phyloP scores from a whole-genome alignment of 192 early-diverging fungal species.

The Backusella tarrabulga region DNA sequence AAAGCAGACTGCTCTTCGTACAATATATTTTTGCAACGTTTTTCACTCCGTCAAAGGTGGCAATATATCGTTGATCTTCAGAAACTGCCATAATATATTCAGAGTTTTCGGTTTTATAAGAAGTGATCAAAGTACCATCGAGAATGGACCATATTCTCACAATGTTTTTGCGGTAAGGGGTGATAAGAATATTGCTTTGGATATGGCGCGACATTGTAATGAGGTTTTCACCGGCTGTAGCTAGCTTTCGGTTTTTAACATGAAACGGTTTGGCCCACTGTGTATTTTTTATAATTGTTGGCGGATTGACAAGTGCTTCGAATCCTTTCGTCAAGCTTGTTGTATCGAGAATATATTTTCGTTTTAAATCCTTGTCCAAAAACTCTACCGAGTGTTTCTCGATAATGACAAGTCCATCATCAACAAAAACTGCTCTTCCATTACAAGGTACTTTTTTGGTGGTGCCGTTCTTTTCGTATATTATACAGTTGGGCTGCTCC shows the following conservation, averaged over 20 bases:
- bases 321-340: not conserved
- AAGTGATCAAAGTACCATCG: not conserved
- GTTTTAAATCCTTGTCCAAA: not conserved
- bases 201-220: not conserved
- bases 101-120: not conserved
- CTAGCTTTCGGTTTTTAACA: not conserved
- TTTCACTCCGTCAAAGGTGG: not conserved
- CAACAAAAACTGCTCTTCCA: not conserved
- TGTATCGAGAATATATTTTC: not conserved
- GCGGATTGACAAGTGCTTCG: not conserved
- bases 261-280: not conserved
- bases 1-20: not conserved
- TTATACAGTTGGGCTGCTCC: not conserved
- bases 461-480: not conserved
- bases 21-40: not conserved
- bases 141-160: not conserved
- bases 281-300: not conserved
- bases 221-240: not conserved
- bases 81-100: conserved; percentile 3
- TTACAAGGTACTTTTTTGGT: not conserved
- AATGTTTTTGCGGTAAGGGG: not conserved
- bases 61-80: not conserved
- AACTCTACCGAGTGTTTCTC: not conserved
- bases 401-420: not conserved
- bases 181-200: not conserved